These are phyloP conservation scores for Suillus weaverae DNA, from an alignment of 768 basidiomycete genomes.

Conservation along the genomic window DNA sequence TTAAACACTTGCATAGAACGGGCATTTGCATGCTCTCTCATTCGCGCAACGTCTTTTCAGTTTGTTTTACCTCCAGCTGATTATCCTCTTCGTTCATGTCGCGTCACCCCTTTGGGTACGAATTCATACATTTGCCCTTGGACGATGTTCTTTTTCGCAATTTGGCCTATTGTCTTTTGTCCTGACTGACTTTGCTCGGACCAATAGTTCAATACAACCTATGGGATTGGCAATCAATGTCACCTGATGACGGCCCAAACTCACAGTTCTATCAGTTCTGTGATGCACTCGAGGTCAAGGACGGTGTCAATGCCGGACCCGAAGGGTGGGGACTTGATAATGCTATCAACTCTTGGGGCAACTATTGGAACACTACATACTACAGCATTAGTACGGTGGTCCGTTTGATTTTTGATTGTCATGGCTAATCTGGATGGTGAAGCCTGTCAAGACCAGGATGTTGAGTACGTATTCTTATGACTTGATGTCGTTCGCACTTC, in stretches of 20 bases:
- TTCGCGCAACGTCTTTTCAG: background rate
- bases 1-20: background rate
- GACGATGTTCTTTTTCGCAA: background rate
- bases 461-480: constrained; percentile 42
- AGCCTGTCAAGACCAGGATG: constrained; percentile 53
- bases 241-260: constrained; percentile 45
- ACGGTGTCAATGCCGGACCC: constrained; percentile 41
- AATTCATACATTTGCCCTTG: background rate
- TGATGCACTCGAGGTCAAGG: constrained; percentile 39
- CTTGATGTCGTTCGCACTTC: background rate
- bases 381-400: constrained; percentile 41
- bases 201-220: constrained; percentile 35
- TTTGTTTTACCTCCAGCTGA: background rate
- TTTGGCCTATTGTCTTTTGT: background rate
- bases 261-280: constrained; percentile 40
- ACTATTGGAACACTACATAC: constrained; percentile 55
- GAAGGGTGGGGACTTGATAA: constrained; percentile 63
- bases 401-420: background rate
- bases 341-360: constrained; percentile 60
- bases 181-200: background rate
- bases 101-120: background rate
- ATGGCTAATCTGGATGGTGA: constrained; percentile 6
- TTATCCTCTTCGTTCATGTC: background rate
- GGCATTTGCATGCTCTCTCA: background rate
- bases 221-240: constrained; percentile 69